Conservation (phyloP, 768 basidiomycete species). For the Lactifluus volemus region DNA sequence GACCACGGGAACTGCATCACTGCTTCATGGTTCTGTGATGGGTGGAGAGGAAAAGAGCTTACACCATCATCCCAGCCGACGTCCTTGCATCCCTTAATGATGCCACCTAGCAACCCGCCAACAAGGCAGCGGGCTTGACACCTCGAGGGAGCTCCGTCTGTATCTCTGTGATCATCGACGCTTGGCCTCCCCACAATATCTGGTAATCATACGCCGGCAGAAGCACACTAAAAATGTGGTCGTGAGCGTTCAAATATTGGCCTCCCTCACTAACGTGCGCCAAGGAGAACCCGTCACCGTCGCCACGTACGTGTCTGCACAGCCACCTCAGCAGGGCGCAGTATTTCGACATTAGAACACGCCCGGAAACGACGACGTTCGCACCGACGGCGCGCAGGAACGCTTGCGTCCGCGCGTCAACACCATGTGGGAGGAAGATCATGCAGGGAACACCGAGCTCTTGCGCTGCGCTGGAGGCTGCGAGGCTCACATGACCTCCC, state of each 20-base stretch:
- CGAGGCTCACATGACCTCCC: conserved; percentile 74
- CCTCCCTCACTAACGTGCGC: not conserved
- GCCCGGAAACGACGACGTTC: conserved; percentile 48
- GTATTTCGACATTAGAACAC: conserved; percentile 46
- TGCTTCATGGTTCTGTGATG: not conserved
- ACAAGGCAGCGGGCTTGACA: conserved; percentile 55
- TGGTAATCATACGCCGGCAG: conserved; percentile 67
- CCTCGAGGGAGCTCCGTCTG: conserved; percentile 37
- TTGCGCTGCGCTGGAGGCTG: conserved; percentile 54
- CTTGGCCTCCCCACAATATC: conserved; percentile 65
- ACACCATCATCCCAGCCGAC: conserved; percentile 65
- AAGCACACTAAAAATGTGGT: conserved; percentile 30
- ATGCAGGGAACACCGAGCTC: conserved; percentile 50
- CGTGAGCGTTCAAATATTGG: not conserved
- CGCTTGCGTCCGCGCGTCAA: conserved; percentile 38
- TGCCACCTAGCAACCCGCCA: conserved; percentile 65
- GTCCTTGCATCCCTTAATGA: conserved; percentile 55
- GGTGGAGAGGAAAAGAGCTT: not conserved
- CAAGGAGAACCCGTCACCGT: not conserved
- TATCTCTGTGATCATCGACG: conserved; percentile 65
- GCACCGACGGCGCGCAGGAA: conserved; percentile 47
- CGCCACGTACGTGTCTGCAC: conserved; percentile 52
- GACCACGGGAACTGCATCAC: conserved; percentile 47
- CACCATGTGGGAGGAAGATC: conserved; percentile 56
- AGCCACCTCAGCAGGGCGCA: conserved; percentile 39